phyloP scores from a whole-genome alignment of 306 rosid species.

The Gastrolobium villosum region DNA sequence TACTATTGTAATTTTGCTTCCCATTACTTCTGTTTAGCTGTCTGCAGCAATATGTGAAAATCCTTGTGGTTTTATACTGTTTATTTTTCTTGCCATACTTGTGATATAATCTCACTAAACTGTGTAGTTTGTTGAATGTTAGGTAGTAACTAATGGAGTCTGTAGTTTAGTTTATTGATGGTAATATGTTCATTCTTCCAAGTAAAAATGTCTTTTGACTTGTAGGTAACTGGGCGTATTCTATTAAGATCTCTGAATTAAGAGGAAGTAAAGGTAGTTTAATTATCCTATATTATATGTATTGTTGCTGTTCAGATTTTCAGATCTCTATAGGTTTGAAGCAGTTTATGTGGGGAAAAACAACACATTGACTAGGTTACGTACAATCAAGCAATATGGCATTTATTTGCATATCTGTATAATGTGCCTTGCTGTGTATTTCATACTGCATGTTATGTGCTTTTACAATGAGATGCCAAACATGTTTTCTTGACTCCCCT shows the following conservation, averaged over 20 bases:
- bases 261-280: constrained; percentile 99
- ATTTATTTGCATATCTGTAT: constrained; percentile 31
- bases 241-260: constrained; percentile 99
- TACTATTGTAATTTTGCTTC: constrained; percentile 26
- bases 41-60: constrained; percentile 16
- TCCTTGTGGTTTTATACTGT: constrained; percentile 19
- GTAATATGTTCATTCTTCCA: too few relatives aligned
- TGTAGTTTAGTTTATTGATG: too few relatives aligned
- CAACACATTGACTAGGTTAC: constrained; percentile 26
- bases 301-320: constrained; percentile 58
- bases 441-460: constrained; percentile 18
- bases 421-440: constrained; percentile 16
- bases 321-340: constrained; percentile 62
- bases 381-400: constrained; percentile 12
- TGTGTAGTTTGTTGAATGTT: constrained; percentile 51
- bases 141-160: constrained; percentile 35
- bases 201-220: too few relatives aligned
- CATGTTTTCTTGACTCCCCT: too few relatives aligned
- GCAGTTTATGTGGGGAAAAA: constrained; percentile 44
- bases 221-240: constrained; percentile 95
- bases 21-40: constrained; percentile 2
- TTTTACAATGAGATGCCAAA: neutral
- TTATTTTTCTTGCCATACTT: constrained; percentile 24
- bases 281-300: constrained; percentile 83
- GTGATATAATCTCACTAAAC: constrained; percentile 38